phyloP scores from a whole-genome alignment of 1,139 yeast species.

The Magnusiomyces ingens region DNA sequence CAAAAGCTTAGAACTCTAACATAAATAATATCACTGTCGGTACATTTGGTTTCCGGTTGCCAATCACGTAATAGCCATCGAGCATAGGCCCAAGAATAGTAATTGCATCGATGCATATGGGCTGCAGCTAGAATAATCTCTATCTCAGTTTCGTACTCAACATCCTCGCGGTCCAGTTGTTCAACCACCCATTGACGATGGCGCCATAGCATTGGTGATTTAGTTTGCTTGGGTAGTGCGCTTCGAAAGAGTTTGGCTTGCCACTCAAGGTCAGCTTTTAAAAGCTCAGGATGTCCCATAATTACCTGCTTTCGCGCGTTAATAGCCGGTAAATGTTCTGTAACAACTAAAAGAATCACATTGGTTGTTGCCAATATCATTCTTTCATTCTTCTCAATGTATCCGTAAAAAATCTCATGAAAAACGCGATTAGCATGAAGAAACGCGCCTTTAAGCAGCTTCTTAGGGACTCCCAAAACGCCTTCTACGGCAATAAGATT shows the following conservation, averaged over 20 bases:
- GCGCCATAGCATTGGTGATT: slow-evolving; percentile 36
- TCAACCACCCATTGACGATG: slow-evolving; percentile 31
- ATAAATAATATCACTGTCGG: slow-evolving; percentile 5
- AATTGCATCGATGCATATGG: slow-evolving; percentile 38
- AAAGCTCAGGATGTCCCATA: slow-evolving; percentile 14
- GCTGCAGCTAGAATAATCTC: slow-evolving; percentile 32
- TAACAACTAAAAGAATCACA: slow-evolving; percentile 26
- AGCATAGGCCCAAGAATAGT: slow-evolving; percentile 40
- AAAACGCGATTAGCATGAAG: neutral
- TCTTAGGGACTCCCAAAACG: slow-evolving; percentile 26
- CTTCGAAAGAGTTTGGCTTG: slow-evolving; percentile 29
- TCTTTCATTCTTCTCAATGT: neutral
- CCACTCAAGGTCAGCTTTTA: slow-evolving; percentile 25
- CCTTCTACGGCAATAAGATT: neutral
- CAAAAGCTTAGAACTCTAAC: slow-evolving; percentile 31
- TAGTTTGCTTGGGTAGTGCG: slow-evolving; percentile 32
- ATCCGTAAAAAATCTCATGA: slow-evolving; percentile 10
- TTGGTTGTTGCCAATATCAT: slow-evolving; percentile 16
- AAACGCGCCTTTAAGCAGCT: slow-evolving; percentile 18
- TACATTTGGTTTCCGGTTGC: slow-evolving; percentile 1
- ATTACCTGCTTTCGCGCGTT: slow-evolving; percentile 26
- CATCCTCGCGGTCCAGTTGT: neutral
- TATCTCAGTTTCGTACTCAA: slow-evolving; percentile 21
- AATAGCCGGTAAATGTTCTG: slow-evolving; percentile 30
- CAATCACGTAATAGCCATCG: slow-evolving; percentile 29